Conservation (phyloP, 257 asterid genomes). For the Mitragyna speciosa region DNA sequence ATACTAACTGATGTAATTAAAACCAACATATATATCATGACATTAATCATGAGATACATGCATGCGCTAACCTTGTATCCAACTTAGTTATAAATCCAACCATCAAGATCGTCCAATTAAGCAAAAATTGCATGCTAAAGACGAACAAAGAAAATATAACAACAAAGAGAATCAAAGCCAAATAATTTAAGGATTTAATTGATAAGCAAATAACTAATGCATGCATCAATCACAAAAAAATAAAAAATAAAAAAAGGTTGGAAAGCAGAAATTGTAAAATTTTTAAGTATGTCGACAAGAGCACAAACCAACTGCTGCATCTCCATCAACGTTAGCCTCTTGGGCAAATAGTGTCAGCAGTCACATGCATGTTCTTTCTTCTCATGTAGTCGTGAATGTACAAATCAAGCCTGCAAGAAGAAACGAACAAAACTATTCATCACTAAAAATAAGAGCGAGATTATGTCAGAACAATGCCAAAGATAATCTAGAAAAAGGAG, state of each 20-base stretch:
- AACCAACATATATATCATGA: neutral
- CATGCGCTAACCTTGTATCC: neutral
- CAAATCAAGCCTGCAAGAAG: slow-evolving; percentile 4
- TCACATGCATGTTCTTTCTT: slow-evolving; percentile 22
- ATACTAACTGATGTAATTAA: neutral
- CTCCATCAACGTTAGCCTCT: slow-evolving; percentile 22
- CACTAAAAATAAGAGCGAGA: neutral
- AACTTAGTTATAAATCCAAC: neutral
- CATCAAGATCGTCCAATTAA: neutral
- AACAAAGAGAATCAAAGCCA: neutral
- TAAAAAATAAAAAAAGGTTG: neutral
- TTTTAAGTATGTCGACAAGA: neutral
- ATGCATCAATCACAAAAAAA: neutral
- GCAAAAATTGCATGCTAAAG: neutral
- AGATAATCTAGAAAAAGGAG: neutral
- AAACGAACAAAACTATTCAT: neutral
- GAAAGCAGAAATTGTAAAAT: neutral
- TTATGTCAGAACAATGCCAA: too few species aligned
- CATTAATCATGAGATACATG: neutral
- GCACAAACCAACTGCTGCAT: slow-evolving; percentile 15
- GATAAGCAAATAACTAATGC: too few species aligned
- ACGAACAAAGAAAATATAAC: neutral
- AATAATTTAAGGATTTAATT: neutral
- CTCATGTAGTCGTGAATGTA: slow-evolving; percentile 29
- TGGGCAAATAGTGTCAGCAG: slow-evolving; percentile 34